Conservation (phyloP, 495 filamentous ascomycete species). For the Penicillium antarcticum region DNA sequence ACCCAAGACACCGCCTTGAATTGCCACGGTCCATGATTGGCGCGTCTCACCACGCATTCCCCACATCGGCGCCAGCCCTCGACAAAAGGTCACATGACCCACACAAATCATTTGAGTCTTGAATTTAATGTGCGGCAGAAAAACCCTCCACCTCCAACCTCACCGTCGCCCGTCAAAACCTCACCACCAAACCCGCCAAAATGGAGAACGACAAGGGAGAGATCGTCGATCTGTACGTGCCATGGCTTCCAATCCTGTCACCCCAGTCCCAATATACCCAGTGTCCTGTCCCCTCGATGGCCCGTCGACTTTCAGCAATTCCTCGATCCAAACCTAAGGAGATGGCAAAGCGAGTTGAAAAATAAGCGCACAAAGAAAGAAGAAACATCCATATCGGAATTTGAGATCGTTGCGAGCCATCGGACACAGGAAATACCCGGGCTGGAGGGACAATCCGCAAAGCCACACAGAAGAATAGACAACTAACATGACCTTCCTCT, state of each 20-base stretch:
- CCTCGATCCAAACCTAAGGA: conserved; percentile 1
- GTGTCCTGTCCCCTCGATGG: conserved; percentile 18
- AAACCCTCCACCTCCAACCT: conserved; percentile 33
- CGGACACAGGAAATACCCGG: conserved; percentile 8
- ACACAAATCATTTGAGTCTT: conserved; percentile 38
- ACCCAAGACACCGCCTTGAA: background rate
- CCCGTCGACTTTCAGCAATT: conserved; percentile 9
- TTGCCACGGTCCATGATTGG: conserved; percentile 21
- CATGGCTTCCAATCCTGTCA: conserved; percentile 6
- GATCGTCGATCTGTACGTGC: conserved; percentile 92
- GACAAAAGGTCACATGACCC: conserved; percentile 51
- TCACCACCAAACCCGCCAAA: conserved; percentile 47
- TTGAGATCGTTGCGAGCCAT: conserved; percentile 6
- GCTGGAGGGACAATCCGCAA: conserved; percentile 3
- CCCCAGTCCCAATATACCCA: conserved; percentile 7
- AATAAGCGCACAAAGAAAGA: background rate
- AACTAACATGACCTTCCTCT: conserved; percentile 20
- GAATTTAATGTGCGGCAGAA: conserved; percentile 24
- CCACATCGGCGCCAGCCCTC: conserved; percentile 28
- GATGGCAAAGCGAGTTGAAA: background rate
- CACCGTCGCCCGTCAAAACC: conserved; percentile 43
- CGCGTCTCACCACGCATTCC: conserved; percentile 2
- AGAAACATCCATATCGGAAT: background rate
- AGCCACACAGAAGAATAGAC: background rate
- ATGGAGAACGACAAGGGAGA: conserved; percentile 99